Evolutionary conservation across 2,329 filamentous ascomycete genomes (phyloP), one percentile per base, ranked within the genome.

Genomic region (Ophidiomyces ophidiicola): DNA sequence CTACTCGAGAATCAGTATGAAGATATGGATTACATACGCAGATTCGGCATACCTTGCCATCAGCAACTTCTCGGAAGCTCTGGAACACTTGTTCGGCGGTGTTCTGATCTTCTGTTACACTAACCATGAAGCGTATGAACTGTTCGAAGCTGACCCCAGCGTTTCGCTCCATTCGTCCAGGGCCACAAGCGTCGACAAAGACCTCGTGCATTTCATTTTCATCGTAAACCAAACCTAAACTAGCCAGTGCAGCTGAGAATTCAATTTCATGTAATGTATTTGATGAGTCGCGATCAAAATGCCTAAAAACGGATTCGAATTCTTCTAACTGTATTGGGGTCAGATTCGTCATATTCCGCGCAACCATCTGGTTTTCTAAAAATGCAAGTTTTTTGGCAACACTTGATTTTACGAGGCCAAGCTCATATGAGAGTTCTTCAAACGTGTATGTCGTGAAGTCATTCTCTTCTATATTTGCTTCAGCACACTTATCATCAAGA

Each of bases 401-500:
- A 7, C 83, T 90, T 20, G 82, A 80, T 57, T 86, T 87, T 42
- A 96, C 90, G 20, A 98, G 72, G 11, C 84, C 79, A 43, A 96
- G 72, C 63, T 98, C 90, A 63, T 98, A 98, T 44, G 78, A 78
- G 29, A 98, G 72, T 62, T 98, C 90, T 56, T 98, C 90, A 59
- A 96, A 90, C 6, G 88, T 94, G 63, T 96, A 96, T 6, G 88
- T 96, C n/a, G 90, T 98, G 60, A 90, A 96, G 66, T 98, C 90
- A 61, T 98, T 98, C 55, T 98, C 90, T 61, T 98, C 90, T 47
- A 98, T 94, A 58, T 98, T 96, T 46, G 90, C 90, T 66, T 96
- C 88, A 44, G 80, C 74, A 58, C 90, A 98, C 62, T 94, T 85
- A 47, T 77, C 76, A 54, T 94, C 87, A 33, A 96, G 73, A 7